Conservation (phyloP, 305 asterid species). For the Fraxinus platypoda region DNA sequence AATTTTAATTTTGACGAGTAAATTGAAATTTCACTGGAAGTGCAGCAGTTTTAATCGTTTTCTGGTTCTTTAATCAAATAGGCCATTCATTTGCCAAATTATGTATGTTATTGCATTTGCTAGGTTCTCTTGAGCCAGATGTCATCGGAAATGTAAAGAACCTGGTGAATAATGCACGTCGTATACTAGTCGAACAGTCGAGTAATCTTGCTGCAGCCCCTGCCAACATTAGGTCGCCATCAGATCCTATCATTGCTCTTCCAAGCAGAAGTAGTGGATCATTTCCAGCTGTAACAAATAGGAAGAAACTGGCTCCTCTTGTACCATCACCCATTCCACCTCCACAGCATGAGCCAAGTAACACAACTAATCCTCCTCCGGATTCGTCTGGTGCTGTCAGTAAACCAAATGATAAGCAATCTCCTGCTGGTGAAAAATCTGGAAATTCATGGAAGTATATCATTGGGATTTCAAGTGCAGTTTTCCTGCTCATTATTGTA, state of each 20-base stretch:
- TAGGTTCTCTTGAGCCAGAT: conserved; percentile 48
- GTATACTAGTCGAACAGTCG: conserved; percentile 54
- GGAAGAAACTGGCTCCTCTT: conserved; percentile 33
- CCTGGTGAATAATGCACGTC: conserved; percentile 45
- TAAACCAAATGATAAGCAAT: conserved; percentile 25
- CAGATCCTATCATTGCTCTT: conserved; percentile 32
- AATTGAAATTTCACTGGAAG: not conserved
- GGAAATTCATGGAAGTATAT: conserved; percentile 44
- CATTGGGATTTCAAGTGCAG: conserved; percentile 42
- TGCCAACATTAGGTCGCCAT: conserved; percentile 28
- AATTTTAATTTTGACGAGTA: not conserved
- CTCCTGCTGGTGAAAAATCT: conserved; percentile 23
- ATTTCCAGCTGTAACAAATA: conserved; percentile 56
- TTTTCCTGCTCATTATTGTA: conserved; percentile 41
- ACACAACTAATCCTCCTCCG: conserved; percentile 14
- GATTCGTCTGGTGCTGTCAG: not conserved
- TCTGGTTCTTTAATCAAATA: not conserved
- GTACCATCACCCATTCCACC: conserved; percentile 22
- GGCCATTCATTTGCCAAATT: not conserved
- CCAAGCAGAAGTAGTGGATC: conserved; percentile 81
- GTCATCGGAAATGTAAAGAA: conserved; percentile 25
- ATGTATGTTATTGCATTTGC: not conserved
- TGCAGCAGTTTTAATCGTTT: not conserved
- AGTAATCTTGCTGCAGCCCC: conserved; percentile 59
- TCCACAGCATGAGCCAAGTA: conserved; percentile 26